Evolutionary conservation across 495 filamentous ascomycete species (phyloP), one percentile per base, ranked within the genome.

Genomic region (Penicillium herquei): DNA sequence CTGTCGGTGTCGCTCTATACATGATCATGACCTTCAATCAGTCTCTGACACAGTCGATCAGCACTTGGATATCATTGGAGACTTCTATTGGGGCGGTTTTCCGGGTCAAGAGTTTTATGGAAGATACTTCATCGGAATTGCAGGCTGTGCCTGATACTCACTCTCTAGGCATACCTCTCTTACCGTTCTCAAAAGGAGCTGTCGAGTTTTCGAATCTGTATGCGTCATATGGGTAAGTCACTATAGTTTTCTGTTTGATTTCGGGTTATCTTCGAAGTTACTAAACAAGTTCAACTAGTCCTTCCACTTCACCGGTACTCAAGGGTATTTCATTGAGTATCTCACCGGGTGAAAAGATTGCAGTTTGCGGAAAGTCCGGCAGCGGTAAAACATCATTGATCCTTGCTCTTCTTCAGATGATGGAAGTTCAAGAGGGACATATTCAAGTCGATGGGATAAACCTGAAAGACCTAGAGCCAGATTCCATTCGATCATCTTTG

Each of bases 1-100:
- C n/a, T 10, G 16, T 62, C 1, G 88, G 88, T 7, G 88, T 91
- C 42, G 83, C 87, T 1, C 61, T 91, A 32, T 71, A 71, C 67
- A 41, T 88, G 84, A 56, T 80, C 78, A 1, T 77, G 80, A 40
- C 48, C 8, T 75, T 78, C 77, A 84, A 49, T 17, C 12, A 33
- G 8, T 12, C n/a, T 17, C 7, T 55, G 11, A 37, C 26, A 8
- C 35, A 48, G 17, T 7, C 30, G 4, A 44, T 56, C 40, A n/a
- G 16, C 0, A 51, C 39, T 5, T 91, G 52, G 82, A 84, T 78
- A 0, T 51, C 61, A 18, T 55, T 84, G 10, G 81, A 85, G 48
- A 78, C 76, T 1, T 81, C 74, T 0, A 68, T 84, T 13, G 82
- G 81, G 0, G 79, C 81, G 0, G 66, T 84, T 6, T 62, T 75